Conservation (phyloP, 2,329 filamentous ascomycete genomes). For the Setomelanomma holmii region DNA sequence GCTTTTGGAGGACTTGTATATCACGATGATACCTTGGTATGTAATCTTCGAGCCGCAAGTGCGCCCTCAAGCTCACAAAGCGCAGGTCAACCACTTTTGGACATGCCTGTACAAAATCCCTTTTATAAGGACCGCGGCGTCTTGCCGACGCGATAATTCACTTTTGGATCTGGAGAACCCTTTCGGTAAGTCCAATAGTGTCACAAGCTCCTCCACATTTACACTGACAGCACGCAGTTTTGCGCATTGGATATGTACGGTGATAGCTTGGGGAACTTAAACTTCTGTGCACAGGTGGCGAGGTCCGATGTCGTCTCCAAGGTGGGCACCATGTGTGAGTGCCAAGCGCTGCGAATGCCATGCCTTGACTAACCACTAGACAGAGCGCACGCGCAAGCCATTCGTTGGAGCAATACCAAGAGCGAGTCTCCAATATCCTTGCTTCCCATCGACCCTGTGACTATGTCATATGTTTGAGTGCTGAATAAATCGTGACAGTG, state of each 20-base stretch:
- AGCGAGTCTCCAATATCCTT: slow-evolving; percentile 10
- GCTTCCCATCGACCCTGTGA: slow-evolving; percentile 20
- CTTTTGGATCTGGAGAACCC: too few species aligned
- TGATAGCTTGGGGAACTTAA: too few species aligned
- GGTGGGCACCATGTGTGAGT: slow-evolving; percentile 3
- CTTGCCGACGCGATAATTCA: too few species aligned
- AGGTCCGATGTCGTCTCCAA: too few species aligned
- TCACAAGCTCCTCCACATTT: too few species aligned
- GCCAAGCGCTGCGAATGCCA: slow-evolving; percentile 1
- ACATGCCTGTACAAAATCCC: too few species aligned
- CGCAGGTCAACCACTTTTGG: too few species aligned
- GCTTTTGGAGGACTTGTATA: not conserved
- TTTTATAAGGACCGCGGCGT: too few species aligned
- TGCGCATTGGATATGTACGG: slow-evolving; percentile 2
- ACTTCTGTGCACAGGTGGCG: too few species aligned
- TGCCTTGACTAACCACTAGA: slow-evolving; percentile 7
- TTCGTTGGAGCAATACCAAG: slow-evolving; percentile 12
- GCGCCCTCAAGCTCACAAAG: too few species aligned
- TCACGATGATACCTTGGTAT: not conserved
- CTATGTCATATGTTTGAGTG: slow-evolving; percentile 10
- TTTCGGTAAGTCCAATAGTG: too few species aligned
- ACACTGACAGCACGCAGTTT: not conserved
- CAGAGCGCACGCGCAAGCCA: slow-evolving; percentile 1
- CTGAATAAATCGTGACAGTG: slow-evolving; percentile 6
- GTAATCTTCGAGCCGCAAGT: too few species aligned